These are phyloP conservation scores for Pholiota conissans DNA, from an alignment of 768 basidiomycete genomes.

Conservation along the genomic window DNA sequence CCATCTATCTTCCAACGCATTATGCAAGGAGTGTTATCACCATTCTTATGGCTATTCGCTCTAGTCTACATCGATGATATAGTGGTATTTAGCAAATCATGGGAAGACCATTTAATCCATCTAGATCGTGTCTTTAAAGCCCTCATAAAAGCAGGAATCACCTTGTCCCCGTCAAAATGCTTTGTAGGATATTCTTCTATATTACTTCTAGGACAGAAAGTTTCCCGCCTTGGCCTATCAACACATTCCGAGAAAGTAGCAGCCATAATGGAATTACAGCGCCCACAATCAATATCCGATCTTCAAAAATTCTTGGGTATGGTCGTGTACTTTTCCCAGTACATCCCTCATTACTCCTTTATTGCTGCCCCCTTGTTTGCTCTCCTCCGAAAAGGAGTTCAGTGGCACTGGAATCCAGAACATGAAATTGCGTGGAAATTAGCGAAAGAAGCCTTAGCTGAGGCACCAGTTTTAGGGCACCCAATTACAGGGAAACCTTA, in stretches of 20 bases:
- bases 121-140: slow-evolving; percentile 26
- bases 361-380: slow-evolving; percentile 31
- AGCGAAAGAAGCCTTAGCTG: slow-evolving; percentile 23
- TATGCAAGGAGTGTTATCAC: slow-evolving; percentile 33
- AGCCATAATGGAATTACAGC: slow-evolving; percentile 26
- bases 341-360: slow-evolving; percentile 35
- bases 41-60: slow-evolving; percentile 33
- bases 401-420: slow-evolving; percentile 19
- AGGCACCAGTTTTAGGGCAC: slow-evolving; percentile 31
- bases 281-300: slow-evolving; percentile 21
- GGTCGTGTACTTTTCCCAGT: slow-evolving; percentile 36
- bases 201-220: slow-evolving; percentile 12
- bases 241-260: slow-evolving; percentile 34
- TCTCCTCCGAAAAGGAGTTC: slow-evolving; percentile 25
- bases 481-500: slow-evolving; percentile 27
- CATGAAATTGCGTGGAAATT: slow-evolving; percentile 28
- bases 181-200: slow-evolving; percentile 30
- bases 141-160: slow-evolving; percentile 25
- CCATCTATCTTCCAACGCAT: slow-evolving; percentile 37
- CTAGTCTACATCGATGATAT: slow-evolving; percentile 43
- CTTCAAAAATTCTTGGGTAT: slow-evolving; percentile 34
- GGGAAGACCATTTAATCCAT: slow-evolving; percentile 27
- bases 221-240: slow-evolving; percentile 32
- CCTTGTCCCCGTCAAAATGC: slow-evolving; percentile 33
- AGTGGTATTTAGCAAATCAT: slow-evolving; percentile 24